Base-by-base conservation (phyloP, 2,329 filamentous ascomycete species). In the Colletotrichum camelliae region DNA sequence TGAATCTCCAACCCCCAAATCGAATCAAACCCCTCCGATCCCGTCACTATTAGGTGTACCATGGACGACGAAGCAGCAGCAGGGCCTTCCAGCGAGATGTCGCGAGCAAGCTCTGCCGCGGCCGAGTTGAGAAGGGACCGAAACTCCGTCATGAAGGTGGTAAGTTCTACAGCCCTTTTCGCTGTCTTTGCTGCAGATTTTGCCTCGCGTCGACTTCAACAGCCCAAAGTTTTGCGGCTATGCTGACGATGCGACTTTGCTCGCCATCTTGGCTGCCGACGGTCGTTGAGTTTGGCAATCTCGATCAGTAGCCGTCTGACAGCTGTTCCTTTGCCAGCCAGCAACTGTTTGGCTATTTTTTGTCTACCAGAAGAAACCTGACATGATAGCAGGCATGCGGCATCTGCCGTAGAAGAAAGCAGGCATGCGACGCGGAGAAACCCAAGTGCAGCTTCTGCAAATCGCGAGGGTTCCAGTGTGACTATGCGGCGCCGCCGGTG, bases 361-460 rank as follows among this genome's bases (percentile, higher is more conserved):
- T 27, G 24, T 48, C 55, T 64, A 15, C 57, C 29, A 35, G 18
- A 27, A 65, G 12, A 37, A 73, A 57, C 10, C 65, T 35, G 31
- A 74, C 37, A 13, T 33, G 16, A 61, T 10, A 7, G 31, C 58
- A 88, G 85, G 90, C 91, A 24, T 92, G 91, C 83, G 89, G 92
- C 79, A 91, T 87, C 35, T 92, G 91, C 81, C 88, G 90, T 65
- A 84, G 82, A 67, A 89, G 91, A 78, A 93, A 93, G 82, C 91
- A 92, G 78, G 91, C 89, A 85, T 93, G 92, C 82, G 91, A 93
- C 81, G 91, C 93, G 81, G 85, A 88, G 79, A 86, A 91, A 71
- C 91, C 91, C 21, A 91, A 90, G 82, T 93, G 92, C 81, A 86
- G 89, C 72, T 88, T 90, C 18, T 93, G 76, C 88, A 90, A 48